A percentile compares a stretch with the other conserved stretches of the same genome.
Evolutionary conservation across 768 basidiomycete species (phyloP).

Genomic region (Boletus rubropictus): DNA sequence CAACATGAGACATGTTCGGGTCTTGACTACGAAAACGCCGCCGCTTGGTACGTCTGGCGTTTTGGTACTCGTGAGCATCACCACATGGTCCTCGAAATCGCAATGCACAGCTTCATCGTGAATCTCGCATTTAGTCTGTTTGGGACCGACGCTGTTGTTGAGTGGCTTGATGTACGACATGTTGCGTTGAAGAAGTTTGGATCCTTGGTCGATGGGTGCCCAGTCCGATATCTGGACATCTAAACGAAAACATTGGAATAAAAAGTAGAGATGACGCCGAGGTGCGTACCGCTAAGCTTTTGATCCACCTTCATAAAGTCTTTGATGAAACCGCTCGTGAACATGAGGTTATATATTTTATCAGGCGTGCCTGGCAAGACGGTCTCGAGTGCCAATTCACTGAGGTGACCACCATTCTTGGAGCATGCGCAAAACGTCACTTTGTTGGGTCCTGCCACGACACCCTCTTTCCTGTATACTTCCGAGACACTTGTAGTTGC

Average conservation of each 20-base stretch:
- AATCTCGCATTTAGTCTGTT: constrained; percentile 93
- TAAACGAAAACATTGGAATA: constrained; percentile 28
- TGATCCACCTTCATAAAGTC: constrained; percentile 89
- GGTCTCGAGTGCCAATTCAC: constrained; percentile 70
- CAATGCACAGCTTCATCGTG: constrained; percentile 74
- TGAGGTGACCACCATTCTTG: constrained; percentile 60
- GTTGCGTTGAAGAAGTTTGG: constrained; percentile 72
- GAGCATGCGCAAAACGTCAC: constrained; percentile 73
- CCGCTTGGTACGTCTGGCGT: constrained; percentile 96
- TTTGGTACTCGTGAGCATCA: constrained; percentile 81
- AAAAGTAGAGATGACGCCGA: too few relatives aligned
- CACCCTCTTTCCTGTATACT: constrained; percentile 2
- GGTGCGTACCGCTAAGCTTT: constrained; percentile 70
- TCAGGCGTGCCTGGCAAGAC: constrained; percentile 89
- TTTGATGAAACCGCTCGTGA: constrained; percentile 92
- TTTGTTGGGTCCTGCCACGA: constrained; percentile 34
- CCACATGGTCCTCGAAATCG: constrained; percentile 80
- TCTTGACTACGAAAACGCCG: constrained; percentile 89
- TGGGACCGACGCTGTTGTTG: constrained; percentile 82
- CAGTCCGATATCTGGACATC: constrained; percentile 97
- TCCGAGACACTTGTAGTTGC: constrained; percentile 17
- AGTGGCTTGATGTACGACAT: constrained; percentile 98
- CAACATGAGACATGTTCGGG: constrained; percentile 93
- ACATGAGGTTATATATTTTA: constrained; percentile 93
- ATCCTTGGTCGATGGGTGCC: constrained; percentile 59